Percentiles rank a stretch among this genome's conserved stretches.
phyloP scores from a whole-genome alignment of 2,329 filamentous ascomycete genomes.

The Penicillium corylophilum region DNA sequence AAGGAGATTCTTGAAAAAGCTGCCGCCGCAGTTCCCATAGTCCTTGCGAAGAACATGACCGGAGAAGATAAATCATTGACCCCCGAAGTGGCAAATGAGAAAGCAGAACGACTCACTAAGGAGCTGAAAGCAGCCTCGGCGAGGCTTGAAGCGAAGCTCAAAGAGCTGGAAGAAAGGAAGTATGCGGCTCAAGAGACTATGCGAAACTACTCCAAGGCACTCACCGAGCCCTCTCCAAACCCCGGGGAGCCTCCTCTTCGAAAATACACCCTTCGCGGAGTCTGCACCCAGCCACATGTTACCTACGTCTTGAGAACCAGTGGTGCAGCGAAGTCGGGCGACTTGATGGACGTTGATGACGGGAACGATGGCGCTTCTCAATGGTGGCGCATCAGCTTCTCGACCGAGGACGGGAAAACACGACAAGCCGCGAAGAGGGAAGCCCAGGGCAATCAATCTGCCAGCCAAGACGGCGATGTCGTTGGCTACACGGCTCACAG shows the following conservation, averaged over 20 bases:
- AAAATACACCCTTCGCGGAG: constrained; percentile 58
- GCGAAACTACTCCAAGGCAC: constrained; percentile 44
- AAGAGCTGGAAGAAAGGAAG: constrained; percentile 46
- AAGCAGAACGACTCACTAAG: constrained; percentile 30
- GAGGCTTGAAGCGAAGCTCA: constrained; percentile 43
- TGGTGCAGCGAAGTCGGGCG: constrained; percentile 17
- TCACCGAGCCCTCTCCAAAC: constrained; percentile 47
- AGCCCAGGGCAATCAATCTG: constrained; percentile 14
- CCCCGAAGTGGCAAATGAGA: constrained; percentile 19
- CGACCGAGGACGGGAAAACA: constrained; percentile 43
- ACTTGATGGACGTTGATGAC: constrained; percentile 32
- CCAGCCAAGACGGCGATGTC: constrained; percentile 33
- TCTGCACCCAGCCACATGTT: constrained; percentile 58
- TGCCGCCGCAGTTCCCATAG: constrained; percentile 30
- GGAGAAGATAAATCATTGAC: constrained; percentile 14
- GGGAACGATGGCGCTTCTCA: constrained; percentile 40
- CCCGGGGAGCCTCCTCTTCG: constrained; percentile 41
- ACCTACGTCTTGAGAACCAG: constrained; percentile 55
- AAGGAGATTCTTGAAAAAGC: constrained; percentile 38
- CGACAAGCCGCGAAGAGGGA: constrained; percentile 29
- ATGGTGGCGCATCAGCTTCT: constrained; percentile 59
- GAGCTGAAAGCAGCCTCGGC: constrained; percentile 38
- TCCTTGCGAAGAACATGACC: constrained; percentile 23
- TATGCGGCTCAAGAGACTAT: constrained; percentile 43
- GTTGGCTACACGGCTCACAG: constrained; percentile 42